Evolutionary conservation across 2,329 filamentous ascomycete genomes (phyloP), one percentile per base, ranked within the genome.

Genomic region (Verticillium dahliae): DNA sequence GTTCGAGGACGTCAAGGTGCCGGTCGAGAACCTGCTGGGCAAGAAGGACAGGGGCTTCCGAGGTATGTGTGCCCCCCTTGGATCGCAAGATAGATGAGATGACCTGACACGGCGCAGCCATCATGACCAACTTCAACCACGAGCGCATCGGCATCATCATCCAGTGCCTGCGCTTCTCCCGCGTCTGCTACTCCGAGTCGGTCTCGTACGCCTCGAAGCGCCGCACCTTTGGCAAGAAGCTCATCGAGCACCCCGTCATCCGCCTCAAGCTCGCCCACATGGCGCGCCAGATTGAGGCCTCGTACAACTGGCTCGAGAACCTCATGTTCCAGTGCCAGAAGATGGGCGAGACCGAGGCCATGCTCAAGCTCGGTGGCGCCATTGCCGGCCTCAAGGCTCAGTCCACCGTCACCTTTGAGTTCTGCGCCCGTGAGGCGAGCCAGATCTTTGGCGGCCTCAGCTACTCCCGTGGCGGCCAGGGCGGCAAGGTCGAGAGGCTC

Each of bases 81-180:
- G 2, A 41, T 10, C 1, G 6, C 4, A n/a, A 45, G 7, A 6
- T 18, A 7, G 15, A 4, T 7, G 5, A 37, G 13, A 45, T 6
- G 11, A 39, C 35, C 67, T 70, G 60, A 72, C 65, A 6, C 6
- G 9, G 3, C n/a, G 27, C 63, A 85, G 92, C 96, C 73, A 94
- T 99, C 82, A 98, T 98, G 94, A 97, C 92, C 74, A 97, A 97
- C 84, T 97, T 97, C 83, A 98, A 98, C 85, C 95, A 98, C 83
- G 95, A 99, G 81, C 91, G 95, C 65, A 93, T 99, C 69, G 95
- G 95, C 65, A 98, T 99, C 77, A 93, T 98, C 79, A 98, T 98
- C 80, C 95, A 99, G 79, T 96, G 89, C 71, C 76, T 97, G 67
- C 92, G 95, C 71, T 98, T 99, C 85, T 89, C 91, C 54, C 92